Conservation (phyloP, 768 basidiomycete species). For the Collybiopsis confluens region DNA sequence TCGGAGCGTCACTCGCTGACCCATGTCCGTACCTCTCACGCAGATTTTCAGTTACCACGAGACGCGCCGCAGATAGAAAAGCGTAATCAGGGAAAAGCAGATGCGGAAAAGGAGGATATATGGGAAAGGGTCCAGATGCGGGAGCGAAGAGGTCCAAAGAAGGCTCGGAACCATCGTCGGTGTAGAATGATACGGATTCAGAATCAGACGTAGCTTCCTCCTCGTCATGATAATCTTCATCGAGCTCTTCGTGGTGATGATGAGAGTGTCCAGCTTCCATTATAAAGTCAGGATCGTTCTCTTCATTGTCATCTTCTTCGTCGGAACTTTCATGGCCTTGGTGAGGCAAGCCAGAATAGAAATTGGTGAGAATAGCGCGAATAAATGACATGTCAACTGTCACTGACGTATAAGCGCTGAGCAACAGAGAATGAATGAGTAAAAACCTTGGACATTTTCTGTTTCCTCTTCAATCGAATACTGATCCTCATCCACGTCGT, state of each 20-base stretch:
- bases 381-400: constrained; percentile 1
- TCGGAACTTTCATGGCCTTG: constrained; percentile 15
- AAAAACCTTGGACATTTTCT: neutral
- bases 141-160: neutral
- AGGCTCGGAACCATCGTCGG: neutral
- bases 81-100: constrained; percentile 45
- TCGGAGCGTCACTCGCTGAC: neutral
- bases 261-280: constrained; percentile 5
- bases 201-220: constrained; percentile 11
- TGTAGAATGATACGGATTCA: neutral
- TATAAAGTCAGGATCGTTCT: constrained; percentile 13
- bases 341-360: neutral
- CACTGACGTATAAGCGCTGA: neutral
- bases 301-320: constrained; percentile 7
- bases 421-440: neutral
- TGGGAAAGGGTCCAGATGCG: neutral
- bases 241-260: constrained; percentile 8
- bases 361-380: neutral
- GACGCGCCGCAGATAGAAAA: constrained; percentile 46
- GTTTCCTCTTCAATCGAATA: neutral
- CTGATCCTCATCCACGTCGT: neutral
- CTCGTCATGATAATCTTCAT: constrained; percentile 13
- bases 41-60: constrained; percentile 49
- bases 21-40: neutral
- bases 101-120: constrained; percentile 17